Base-by-base conservation (phyloP, 106 monocot genomes). In the Platanthera zijinensis region DNA sequence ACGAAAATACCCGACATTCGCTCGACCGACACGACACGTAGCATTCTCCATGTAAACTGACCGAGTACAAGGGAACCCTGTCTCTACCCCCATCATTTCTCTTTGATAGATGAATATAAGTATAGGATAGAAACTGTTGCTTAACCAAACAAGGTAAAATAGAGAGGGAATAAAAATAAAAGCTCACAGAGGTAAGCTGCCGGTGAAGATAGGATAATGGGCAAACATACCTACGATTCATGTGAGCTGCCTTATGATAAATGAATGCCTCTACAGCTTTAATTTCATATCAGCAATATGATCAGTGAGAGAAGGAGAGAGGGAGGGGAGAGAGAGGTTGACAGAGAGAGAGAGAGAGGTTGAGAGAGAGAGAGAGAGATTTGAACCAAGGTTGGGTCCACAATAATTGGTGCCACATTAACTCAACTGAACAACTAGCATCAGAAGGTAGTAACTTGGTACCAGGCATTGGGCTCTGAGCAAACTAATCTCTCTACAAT, bases 361-460 rank as follows among this genome's bases (percentile, higher is more conserved):
- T 32, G 32, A 32, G 0, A 68, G 32, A 13, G 52, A 53, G 52
- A 53, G 52, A 63, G 9, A 63, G 62, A 7, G 62, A 21, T 25
- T 62, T 13, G 62, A 21, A 25, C 45, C 2, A 69, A 11, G 13
- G 11, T 69, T 39, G 69, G 69, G 69, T 12, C 67, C 32, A 67
- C 39, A 69, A 69, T 69, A 69, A 46, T 69, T 69, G 46, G 69
- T 69, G 45, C 14, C 45, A 10, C 45, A 69, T 46, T 69, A 69
- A 69, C 12, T 69, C 30, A 69, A 46, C 12, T 68, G 39, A 39
- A 45, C 45, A 68, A 68, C 32, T 45, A 68, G 12, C 68, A 68
- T 68, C 68, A 68, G 39, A 68, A 68, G 68, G 68, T 14, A 46
- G 68, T 39, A 68, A 68, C 45, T 68, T 68, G 14, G 45, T 68